Base-by-base conservation (phyloP, 2,329 filamentous ascomycete genomes). In the Pseudogymnoascus sp. region DNA sequence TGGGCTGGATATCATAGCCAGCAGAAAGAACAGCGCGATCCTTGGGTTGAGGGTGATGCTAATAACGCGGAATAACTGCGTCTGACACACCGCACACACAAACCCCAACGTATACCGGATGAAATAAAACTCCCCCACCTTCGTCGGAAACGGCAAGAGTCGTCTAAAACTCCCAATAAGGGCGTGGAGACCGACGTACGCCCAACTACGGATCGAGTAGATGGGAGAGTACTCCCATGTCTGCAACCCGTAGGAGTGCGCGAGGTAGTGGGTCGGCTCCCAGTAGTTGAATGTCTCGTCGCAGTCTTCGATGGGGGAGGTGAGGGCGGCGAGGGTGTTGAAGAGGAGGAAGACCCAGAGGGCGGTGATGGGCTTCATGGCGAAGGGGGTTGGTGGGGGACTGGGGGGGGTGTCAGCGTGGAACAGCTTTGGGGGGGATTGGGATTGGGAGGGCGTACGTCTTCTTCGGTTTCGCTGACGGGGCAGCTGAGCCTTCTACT, bases 271-370 rank as follows among this genome's bases (percentile, higher is more conserved):
- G 0, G 93, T 86, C 0, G 95, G 93, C 72, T 99, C 95, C 92
- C 93, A 99, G 80, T 96, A 99, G 75, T 99, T 99, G 83, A 96
- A 99, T 10, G 93, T 93, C 79, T 99, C 95, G 71, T 99, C 95
- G 74, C 95, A 99, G 76, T 99, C 95, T 75, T 97, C 93, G 68
- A 99, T 96, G 0, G 95, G 95, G 1, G 92, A 87, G 74, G 88
- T 93, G 34, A 89, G 72, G 10, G 93, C 95, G 5, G 93, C 90
- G 21, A 93, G 71, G 16, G 89, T 68, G 72, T 91, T 91, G 68
- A 89, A 87, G 31, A 80, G 78, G 54, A 96, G 79, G 74, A 96
- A 95, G 67, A 91, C 76, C 72, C 89, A 95, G 74, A 97, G 96
- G 11, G 89, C 89, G 57, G 85, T 81, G 68, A 90, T 89, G 63